Evolutionary conservation across 352 stramenopile species (phyloP).

Genomic region (Plasmopara halstedii): DNA sequence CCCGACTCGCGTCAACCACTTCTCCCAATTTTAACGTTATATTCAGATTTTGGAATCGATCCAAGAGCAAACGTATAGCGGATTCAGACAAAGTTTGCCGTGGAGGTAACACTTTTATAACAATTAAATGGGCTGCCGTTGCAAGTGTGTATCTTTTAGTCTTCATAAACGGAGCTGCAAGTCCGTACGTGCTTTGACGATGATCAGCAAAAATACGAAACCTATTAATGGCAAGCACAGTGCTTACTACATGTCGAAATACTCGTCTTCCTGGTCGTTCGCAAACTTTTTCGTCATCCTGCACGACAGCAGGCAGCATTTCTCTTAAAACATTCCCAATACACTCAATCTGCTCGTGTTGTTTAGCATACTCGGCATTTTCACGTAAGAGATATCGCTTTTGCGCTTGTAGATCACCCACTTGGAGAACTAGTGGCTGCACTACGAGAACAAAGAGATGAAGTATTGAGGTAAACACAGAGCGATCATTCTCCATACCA

Average conservation of each 20-base stretch:
- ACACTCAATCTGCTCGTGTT: constrained; percentile 52
- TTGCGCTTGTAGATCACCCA: constrained; percentile 51
- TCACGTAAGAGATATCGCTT: constrained; percentile 46
- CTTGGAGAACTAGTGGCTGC: constrained; percentile 52
- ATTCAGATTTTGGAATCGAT: constrained; percentile 29
- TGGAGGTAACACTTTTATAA: constrained; percentile 43
- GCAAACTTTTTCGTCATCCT: constrained; percentile 7
- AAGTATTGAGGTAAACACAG: constrained; percentile 35
- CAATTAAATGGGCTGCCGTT: constrained; percentile 16
- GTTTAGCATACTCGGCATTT: constrained; percentile 34
- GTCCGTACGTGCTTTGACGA: constrained; percentile 22
- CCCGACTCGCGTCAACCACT: constrained; percentile 12
- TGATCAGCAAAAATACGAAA: constrained; percentile 11
- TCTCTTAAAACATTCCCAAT: constrained; percentile 52
- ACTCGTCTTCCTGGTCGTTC: constrained; percentile 9
- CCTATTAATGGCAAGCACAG: constrained; percentile 63
- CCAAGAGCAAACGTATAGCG: constrained; percentile 24
- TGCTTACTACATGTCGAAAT: constrained; percentile 50
- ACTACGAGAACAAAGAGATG: constrained; percentile 57
- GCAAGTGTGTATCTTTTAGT: constrained; percentile 6
- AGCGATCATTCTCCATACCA: constrained; percentile 34
- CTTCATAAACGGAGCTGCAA: constrained; percentile 30
- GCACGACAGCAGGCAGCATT: constrained; percentile 25
- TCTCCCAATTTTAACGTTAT: constrained; percentile 27
- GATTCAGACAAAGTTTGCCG: constrained; percentile 23